phyloP scores from a whole-genome alignment of 2,329 filamentous ascomycete species.

The Paracoccidioides lutzii region DNA sequence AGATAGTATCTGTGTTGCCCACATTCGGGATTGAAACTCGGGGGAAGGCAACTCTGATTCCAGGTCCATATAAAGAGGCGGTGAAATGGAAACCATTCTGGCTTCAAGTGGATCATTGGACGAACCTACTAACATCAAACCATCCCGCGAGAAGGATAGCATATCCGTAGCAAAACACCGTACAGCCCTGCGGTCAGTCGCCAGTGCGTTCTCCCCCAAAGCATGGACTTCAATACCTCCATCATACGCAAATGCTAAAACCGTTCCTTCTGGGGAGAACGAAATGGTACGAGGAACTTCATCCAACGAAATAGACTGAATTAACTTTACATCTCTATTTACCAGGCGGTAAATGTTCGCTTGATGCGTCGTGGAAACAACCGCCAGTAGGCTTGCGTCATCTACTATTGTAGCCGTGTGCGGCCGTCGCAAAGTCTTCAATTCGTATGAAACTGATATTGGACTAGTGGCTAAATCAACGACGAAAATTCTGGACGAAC shows the following conservation, averaged over 20 bases:
- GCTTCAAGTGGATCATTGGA: conserved; percentile 52
- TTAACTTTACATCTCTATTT: conserved; percentile 51
- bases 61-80: conserved; percentile 58
- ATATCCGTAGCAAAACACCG: conserved; percentile 66
- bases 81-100: conserved; percentile 63
- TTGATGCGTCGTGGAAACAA: conserved; percentile 69
- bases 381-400: conserved; percentile 61
- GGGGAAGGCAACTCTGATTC: conserved; percentile 37
- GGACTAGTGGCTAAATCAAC: conserved; percentile 52
- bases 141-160: conserved; percentile 63
- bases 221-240: conserved; percentile 82
- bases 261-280: conserved; percentile 66
- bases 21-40: conserved; percentile 59
- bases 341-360: conserved; percentile 72
- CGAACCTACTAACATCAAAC: conserved; percentile 65
- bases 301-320: conserved; percentile 64
- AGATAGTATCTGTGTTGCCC: conserved; percentile 77
- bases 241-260: conserved; percentile 73
- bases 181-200: conserved; percentile 59
- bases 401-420: conserved; percentile 67
- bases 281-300: conserved; percentile 67
- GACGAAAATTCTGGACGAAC: conserved; percentile 72
- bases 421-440: conserved; percentile 66
- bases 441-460: conserved; percentile 57
- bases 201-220: conserved; percentile 48